Conservation (phyloP, 257 asterid species). For the Solanum infundibuliforme region DNA sequence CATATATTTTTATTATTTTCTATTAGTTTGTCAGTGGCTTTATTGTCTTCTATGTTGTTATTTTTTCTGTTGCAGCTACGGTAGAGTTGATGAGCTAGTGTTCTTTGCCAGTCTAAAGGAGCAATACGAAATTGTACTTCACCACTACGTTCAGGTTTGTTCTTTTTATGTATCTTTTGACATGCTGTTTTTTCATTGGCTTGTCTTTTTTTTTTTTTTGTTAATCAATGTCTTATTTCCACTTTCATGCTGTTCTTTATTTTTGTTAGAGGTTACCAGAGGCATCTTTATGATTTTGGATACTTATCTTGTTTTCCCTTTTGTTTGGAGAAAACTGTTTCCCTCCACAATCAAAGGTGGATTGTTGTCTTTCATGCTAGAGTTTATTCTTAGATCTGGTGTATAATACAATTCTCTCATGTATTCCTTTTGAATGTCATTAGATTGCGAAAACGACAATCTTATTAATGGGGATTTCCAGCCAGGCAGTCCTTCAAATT, state of each 20-base stretch:
- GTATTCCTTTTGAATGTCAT: not conserved
- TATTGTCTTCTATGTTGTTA: not conserved
- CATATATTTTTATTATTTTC: not conserved
- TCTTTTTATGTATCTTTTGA: slow-evolving; percentile 6
- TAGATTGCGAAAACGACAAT: not conserved
- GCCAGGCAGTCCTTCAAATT: not conserved
- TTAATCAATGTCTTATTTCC: not conserved
- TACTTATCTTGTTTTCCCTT: not conserved
- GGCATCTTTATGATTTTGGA: not conserved
- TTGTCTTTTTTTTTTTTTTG: not conserved
- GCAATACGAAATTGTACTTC: slow-evolving; percentile 85
- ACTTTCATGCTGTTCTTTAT: not conserved
- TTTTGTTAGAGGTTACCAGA: not conserved
- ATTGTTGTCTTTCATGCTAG: not conserved
- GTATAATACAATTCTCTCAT: not conserved
- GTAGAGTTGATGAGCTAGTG: slow-evolving; percentile 94
- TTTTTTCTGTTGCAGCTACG: slow-evolving; percentile 51
- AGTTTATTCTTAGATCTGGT: not conserved
- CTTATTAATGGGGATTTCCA: not conserved
- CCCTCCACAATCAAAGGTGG: not conserved
- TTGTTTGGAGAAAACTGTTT: not conserved
- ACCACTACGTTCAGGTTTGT: slow-evolving; percentile 82
- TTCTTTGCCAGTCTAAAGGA: slow-evolving; percentile 94
- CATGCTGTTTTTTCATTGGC: not conserved
- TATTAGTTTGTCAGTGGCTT: not conserved